Evolutionary conservation across 2,329 filamentous ascomycete species (phyloP).

Genomic region (Trichoderma polysporum): DNA sequence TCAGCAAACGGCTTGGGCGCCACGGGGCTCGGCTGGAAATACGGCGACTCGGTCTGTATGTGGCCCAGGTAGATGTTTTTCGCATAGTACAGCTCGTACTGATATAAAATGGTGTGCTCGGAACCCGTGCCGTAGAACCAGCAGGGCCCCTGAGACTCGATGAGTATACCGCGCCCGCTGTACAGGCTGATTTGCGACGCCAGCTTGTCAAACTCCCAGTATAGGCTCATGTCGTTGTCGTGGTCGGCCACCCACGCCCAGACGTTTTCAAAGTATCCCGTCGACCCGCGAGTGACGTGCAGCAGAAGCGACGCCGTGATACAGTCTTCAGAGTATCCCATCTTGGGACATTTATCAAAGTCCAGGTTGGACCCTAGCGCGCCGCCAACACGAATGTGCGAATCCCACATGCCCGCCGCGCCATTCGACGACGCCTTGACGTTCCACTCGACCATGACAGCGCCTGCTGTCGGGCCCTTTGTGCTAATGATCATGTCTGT

Average conservation of each 20-base stretch:
- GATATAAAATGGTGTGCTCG: conserved; percentile 44
- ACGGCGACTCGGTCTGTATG: conserved; percentile 42
- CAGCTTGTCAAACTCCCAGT: no score
- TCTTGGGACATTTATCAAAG: conserved; percentile 55
- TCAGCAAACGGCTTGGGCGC: no score
- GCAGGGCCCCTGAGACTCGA: background rate
- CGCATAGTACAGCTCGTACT: conserved; percentile 34
- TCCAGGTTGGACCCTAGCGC: conserved; percentile 65
- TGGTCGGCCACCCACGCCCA: conserved; percentile 73
- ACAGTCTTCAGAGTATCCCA: conserved; percentile 49
- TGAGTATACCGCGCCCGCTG: no score
- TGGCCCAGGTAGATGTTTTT: conserved; percentile 48
- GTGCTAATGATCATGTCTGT: conserved; percentile 67
- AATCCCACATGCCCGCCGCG: conserved; percentile 43
- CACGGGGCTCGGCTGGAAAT: conserved; percentile 24
- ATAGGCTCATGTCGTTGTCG: conserved; percentile 44
- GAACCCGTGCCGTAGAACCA: conserved; percentile 23
- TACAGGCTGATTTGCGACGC: no score
- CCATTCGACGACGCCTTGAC: conserved; percentile 31
- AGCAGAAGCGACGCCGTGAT: conserved; percentile 56
- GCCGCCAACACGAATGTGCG: conserved; percentile 73
- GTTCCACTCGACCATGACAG: conserved; percentile 69
- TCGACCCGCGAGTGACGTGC: conserved; percentile 41
- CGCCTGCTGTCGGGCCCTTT: conserved; percentile 63
- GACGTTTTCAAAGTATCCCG: conserved; percentile 52